Conservation (phyloP, 352 stramenopile species). For the Thalassiosira ordinaria region DNA sequence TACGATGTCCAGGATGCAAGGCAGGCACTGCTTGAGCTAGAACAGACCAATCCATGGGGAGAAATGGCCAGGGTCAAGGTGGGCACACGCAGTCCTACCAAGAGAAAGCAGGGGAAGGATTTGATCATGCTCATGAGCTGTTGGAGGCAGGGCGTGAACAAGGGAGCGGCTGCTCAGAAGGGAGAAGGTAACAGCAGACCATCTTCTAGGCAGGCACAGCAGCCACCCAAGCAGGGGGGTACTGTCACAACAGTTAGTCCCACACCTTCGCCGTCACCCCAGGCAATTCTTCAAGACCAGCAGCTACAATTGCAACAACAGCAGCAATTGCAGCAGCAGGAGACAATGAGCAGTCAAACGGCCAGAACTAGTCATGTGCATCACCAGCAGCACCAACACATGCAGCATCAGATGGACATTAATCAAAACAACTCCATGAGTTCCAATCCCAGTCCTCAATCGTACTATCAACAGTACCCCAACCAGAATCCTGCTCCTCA, state of each 20-base stretch:
- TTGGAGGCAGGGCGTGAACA: conserved; percentile 74
- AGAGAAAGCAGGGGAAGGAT: conserved; percentile 80
- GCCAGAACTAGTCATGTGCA: conserved; percentile 30
- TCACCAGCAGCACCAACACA: conserved; percentile 4
- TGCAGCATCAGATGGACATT: conserved; percentile 27
- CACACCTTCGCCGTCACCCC: conserved; percentile 18
- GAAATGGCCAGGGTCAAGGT: conserved; percentile 69
- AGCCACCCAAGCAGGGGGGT: background rate
- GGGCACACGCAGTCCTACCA: conserved; percentile 58
- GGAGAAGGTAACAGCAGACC: no score
- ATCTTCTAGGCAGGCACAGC: background rate
- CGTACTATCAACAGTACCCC: conserved; percentile 38
- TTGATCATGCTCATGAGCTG: conserved; percentile 75
- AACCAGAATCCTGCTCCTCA: conserved; percentile 15
- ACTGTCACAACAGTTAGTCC: background rate
- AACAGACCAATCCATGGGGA: conserved; percentile 80
- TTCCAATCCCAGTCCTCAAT: conserved; percentile 4
- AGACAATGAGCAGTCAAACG: conserved; percentile 9
- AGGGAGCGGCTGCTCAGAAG: no score
- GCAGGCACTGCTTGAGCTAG: conserved; percentile 81
- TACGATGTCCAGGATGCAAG: conserved; percentile 85
- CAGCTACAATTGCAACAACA: background rate
- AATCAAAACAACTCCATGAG: conserved; percentile 4
- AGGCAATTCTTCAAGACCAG: background rate
- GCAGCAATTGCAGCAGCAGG: conserved; percentile 6